A percentile compares a stretch with the other conserved stretches of the same genome.
These are phyloP conservation scores for Linum tenue DNA, from an alignment of 345 rosid genomes.

Conservation along the genomic window DNA sequence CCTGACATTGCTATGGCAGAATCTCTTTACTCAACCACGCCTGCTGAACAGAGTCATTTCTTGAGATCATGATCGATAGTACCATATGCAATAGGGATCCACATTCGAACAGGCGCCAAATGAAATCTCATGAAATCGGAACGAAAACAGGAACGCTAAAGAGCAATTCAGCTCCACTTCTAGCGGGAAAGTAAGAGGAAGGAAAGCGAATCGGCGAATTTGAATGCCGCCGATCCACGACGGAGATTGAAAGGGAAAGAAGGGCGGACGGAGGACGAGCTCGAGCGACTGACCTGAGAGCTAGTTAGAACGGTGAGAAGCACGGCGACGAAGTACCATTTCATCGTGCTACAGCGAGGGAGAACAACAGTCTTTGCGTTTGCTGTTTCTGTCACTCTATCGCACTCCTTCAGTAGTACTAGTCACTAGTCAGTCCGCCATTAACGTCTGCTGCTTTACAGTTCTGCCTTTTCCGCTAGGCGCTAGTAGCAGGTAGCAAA, in stretches of 20 bases:
- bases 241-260: background rate
- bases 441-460: background rate
- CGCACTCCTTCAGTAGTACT: background rate
- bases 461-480: background rate
- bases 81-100: background rate
- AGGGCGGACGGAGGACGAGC: background rate
- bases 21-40: background rate
- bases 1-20: background rate
- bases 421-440: background rate
- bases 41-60: background rate
- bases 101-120: background rate
- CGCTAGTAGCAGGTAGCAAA: too few species aligned
- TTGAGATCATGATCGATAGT: background rate
- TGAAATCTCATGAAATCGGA: background rate
- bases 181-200: background rate
- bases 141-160: background rate
- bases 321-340: slow-evolving; percentile 41
- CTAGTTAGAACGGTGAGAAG: slow-evolving; percentile 47
- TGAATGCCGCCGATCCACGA: background rate
- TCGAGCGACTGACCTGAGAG: slow-evolving; percentile 31
- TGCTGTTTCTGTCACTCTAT: background rate
- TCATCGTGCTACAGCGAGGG: slow-evolving; percentile 19
- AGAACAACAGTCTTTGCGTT: background rate
- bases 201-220: background rate
- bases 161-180: background rate